Conservation (phyloP, 2,329 filamentous ascomycete genomes). For the Clonostachys rosea region DNA sequence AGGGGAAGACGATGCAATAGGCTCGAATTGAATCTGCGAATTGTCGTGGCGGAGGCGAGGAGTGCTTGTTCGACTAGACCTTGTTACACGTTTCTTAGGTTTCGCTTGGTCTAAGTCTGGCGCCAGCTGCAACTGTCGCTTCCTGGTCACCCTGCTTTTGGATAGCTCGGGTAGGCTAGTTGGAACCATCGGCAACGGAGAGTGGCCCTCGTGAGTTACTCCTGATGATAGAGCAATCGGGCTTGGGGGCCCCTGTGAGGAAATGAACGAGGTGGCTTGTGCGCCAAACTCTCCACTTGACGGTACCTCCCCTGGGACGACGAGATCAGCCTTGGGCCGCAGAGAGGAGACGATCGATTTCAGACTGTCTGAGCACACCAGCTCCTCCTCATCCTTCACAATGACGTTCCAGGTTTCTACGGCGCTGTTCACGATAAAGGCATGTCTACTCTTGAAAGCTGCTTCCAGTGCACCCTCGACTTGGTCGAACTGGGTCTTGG, state of each 20-base stretch:
- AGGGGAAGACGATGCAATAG: conserved; percentile 53
- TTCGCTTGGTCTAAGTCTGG: background rate
- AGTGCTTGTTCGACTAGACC: conserved; percentile 23
- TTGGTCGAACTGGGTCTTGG: conserved; percentile 39
- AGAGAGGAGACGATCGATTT: conserved; percentile 58
- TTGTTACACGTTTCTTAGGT: background rate
- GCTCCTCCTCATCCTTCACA: conserved; percentile 53
- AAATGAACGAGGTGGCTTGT: conserved; percentile 19
- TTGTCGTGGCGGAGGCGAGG: conserved; percentile 69
- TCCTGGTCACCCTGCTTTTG: background rate
- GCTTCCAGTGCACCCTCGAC: conserved; percentile 52
- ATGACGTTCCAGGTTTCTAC: conserved; percentile 63
- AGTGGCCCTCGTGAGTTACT: background rate
- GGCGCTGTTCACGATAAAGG: conserved; percentile 44
- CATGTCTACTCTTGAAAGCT: conserved; percentile 54
- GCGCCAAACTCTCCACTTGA: conserved; percentile 29
- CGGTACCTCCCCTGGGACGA: conserved; percentile 36
- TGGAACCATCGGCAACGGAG: background rate
- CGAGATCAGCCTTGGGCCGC: conserved; percentile 43
- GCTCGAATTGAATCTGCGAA: conserved; percentile 75
- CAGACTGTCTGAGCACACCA: conserved; percentile 63
- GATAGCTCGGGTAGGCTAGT: background rate
- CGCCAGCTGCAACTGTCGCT: background rate
- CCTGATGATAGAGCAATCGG: background rate
- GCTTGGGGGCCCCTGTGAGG: background rate